Conservation (phyloP, 306 rosid species). For the Boehmeria nivea region DNA sequence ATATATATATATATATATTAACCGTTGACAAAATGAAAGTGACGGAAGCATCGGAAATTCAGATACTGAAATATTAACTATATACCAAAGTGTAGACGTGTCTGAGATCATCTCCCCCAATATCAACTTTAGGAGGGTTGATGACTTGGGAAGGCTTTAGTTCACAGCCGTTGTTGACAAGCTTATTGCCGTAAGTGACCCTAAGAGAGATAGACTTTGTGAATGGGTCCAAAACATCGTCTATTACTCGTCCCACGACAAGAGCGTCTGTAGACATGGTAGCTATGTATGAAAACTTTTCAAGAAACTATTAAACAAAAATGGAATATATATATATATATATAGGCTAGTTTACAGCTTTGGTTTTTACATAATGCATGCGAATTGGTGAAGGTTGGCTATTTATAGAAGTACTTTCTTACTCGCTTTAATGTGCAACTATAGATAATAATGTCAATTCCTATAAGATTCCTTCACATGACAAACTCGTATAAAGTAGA, state of each 20-base stretch:
- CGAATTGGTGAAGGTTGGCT: too few species aligned
- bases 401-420: too few species aligned
- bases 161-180: constrained; percentile 51
- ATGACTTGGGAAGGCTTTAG: constrained; percentile 48
- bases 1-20: background rate
- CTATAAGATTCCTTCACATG: too few species aligned
- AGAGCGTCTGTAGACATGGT: too few species aligned
- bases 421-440: too few species aligned
- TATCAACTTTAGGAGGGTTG: constrained; percentile 40
- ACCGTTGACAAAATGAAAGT: background rate
- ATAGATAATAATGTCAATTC: too few species aligned
- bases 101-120: constrained; percentile 51
- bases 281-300: too few species aligned
- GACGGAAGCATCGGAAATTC: background rate
- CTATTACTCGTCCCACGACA: constrained; percentile 44
- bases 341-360: too few species aligned
- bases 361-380: too few species aligned
- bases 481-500: too few species aligned
- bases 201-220: constrained; percentile 33
- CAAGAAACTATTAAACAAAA: too few species aligned
- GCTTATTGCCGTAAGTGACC: constrained; percentile 20
- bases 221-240: constrained; percentile 45
- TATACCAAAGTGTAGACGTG: constrained; percentile 51
- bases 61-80: background rate
- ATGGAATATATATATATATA: too few species aligned